These are phyloP conservation scores for Trichoderma atroviride DNA, from an alignment of 2,329 filamentous ascomycete genomes.

Conservation along the genomic window DNA sequence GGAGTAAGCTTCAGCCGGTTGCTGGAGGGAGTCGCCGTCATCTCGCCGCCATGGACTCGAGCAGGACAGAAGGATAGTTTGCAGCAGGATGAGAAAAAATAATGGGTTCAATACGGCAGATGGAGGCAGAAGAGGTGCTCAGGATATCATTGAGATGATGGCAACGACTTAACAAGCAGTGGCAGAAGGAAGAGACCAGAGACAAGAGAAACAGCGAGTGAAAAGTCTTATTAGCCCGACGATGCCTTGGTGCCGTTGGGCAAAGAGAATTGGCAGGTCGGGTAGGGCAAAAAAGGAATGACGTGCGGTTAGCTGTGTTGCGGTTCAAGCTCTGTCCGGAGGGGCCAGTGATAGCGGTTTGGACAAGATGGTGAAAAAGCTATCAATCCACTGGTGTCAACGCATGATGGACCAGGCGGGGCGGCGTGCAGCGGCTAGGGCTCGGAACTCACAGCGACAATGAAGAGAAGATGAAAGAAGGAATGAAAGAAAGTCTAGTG, in stretches of 20 bases:
- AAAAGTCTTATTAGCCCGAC: constrained; percentile 9
- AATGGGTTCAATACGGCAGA: background rate
- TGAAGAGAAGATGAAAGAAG: background rate
- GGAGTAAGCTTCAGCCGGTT: constrained; percentile 71
- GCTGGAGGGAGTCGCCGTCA: constrained; percentile 61
- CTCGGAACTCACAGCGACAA: constrained; percentile 24
- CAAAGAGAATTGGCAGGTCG: constrained; percentile 9
- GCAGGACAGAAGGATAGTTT: background rate
- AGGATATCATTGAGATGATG: constrained; percentile 2
- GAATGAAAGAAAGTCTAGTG: background rate
- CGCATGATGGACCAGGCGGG: constrained; percentile 17
- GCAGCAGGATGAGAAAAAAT: background rate
- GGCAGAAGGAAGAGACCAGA: background rate
- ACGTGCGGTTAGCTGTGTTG: constrained; percentile 13
- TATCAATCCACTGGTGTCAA: constrained; percentile 24
- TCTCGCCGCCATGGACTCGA: constrained; percentile 56
- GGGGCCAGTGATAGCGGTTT: constrained; percentile 15
- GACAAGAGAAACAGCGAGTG: background rate
- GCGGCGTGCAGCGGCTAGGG: constrained; percentile 4
- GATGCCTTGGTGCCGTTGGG: constrained; percentile 19
- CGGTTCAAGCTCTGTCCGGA: constrained; percentile 16
- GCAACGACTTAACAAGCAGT: background rate
- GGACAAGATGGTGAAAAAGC: constrained; percentile 23
- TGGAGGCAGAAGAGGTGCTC: background rate
- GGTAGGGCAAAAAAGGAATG: constrained; percentile 21